These are phyloP conservation scores for Kuraishia cidri DNA, from an alignment of 805 yeast species.

Conservation along the genomic window DNA sequence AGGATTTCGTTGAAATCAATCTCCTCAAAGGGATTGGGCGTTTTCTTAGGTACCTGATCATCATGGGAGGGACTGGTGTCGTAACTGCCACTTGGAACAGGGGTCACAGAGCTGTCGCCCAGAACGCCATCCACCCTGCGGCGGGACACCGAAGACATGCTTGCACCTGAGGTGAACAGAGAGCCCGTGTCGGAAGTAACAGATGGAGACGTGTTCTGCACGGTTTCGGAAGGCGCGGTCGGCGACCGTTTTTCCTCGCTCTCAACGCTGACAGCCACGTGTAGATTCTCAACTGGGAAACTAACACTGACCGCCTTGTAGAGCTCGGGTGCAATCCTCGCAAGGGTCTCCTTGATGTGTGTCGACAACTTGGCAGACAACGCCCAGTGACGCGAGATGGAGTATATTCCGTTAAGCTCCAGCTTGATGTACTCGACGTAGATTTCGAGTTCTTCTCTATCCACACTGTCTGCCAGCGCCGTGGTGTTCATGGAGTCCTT, in stretches of 20 bases:
- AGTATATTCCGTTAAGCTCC: slow-evolving; percentile 37
- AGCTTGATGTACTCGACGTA: slow-evolving; percentile 40
- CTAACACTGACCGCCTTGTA: slow-evolving; percentile 25
- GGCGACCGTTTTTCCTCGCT: too few species aligned
- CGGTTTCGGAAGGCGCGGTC: not conserved
- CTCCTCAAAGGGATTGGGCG: not conserved
- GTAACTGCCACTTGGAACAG: too few species aligned
- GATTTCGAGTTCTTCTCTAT: slow-evolving; percentile 27
- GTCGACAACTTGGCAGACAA: slow-evolving; percentile 35
- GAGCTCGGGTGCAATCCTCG: slow-evolving; percentile 31
- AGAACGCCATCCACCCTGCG: not conserved
- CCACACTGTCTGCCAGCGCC: slow-evolving; percentile 14
- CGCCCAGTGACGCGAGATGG: slow-evolving; percentile 43
- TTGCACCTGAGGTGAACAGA: not conserved
- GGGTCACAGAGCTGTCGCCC: not conserved
- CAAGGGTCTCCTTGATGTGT: slow-evolving; percentile 35
- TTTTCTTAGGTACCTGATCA: not conserved
- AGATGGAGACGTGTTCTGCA: not conserved
- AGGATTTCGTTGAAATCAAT: not conserved
- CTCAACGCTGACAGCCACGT: too few species aligned
- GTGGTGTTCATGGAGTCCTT: slow-evolving; percentile 6
- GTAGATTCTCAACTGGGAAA: too few species aligned
- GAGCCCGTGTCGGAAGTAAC: too few species aligned
- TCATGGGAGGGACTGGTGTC: too few species aligned
- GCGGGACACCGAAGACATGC: not conserved